A percentile compares a stretch with the other conserved stretches of the same genome.
These are phyloP conservation scores for Vigna nakashimae DNA, from an alignment of 306 rosid species.

Conservation along the genomic window DNA sequence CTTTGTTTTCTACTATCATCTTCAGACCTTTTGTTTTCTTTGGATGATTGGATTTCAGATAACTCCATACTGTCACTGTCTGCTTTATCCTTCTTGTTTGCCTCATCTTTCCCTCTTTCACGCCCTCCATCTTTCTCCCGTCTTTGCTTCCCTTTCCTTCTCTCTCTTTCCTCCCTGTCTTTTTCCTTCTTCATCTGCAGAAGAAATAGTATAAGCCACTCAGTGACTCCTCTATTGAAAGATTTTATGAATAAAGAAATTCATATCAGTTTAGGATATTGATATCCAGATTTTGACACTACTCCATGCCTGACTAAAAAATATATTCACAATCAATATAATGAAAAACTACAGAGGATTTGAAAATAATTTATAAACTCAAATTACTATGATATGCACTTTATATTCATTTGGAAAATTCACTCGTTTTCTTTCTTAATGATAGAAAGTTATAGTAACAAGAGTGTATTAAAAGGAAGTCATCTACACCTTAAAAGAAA, in stretches of 20 bases:
- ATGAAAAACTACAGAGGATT: background rate
- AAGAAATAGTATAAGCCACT: conserved; percentile 30
- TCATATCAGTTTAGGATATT: conserved; percentile 6
- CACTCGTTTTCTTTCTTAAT: background rate
- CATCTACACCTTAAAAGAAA: background rate
- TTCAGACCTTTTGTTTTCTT: conserved; percentile 64
- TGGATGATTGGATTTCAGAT: conserved; percentile 58
- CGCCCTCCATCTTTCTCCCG: conserved; percentile 74
- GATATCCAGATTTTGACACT: background rate
- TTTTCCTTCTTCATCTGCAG: conserved; percentile 80
- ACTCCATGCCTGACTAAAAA: background rate
- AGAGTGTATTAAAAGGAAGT: background rate
- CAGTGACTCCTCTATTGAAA: conserved; percentile 3
- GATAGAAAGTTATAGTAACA: background rate
- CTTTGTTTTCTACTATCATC: conserved; percentile 65
- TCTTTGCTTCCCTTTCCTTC: conserved; percentile 72
- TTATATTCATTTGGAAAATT: background rate
- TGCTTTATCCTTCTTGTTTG: conserved; percentile 61
- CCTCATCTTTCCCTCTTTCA: conserved; percentile 73
- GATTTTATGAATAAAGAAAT: conserved; percentile 6
- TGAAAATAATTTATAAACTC: background rate
- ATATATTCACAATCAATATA: background rate
- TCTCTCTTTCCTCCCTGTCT: conserved; percentile 84
- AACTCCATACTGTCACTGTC: conserved; percentile 66
- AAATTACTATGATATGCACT: background rate